These are phyloP conservation scores for Bipolaris bicolor DNA, from an alignment of 2,329 filamentous ascomycete genomes.

Conservation along the genomic window DNA sequence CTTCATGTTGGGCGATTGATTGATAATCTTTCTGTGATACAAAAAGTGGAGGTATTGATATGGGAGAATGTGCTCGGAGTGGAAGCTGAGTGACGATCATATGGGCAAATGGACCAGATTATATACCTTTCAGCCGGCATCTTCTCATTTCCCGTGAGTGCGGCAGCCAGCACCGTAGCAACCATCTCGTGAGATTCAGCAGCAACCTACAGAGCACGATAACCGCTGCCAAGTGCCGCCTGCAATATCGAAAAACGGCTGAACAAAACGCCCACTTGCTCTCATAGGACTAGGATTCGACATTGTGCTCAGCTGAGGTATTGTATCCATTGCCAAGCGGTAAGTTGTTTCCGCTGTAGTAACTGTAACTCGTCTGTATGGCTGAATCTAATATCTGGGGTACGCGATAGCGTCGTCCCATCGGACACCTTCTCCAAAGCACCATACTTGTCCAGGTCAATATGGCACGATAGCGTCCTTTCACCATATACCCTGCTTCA, in stretches of 20 bases:
- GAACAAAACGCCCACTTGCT: constrained; percentile 39
- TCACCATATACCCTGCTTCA: constrained; percentile 15
- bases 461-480: constrained; percentile 17
- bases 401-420: constrained; percentile 20
- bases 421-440: constrained; percentile 14
- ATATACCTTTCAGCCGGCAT: constrained; percentile 39
- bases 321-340: constrained; percentile 27
- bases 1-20: constrained; percentile 45
- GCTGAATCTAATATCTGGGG: constrained; percentile 25
- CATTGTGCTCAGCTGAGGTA: constrained; percentile 38
- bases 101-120: constrained; percentile 35
- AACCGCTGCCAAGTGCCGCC: constrained; percentile 37
- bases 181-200: constrained; percentile 23
- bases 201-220: constrained; percentile 27
- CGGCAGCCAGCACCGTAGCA: constrained; percentile 18
- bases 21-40: constrained; percentile 20
- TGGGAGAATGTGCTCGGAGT: constrained; percentile 29
- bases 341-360: constrained; percentile 7
- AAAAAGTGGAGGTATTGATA: constrained; percentile 22
- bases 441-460: constrained; percentile 15
- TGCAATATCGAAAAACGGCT: constrained; percentile 46
- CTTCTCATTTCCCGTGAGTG: constrained; percentile 12
- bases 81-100: constrained; percentile 42
- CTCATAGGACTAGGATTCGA: constrained; percentile 34
- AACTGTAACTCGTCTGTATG: constrained; percentile 19